Conservation (phyloP, 164 flowering plant genomes). For the Magnolia officinalis region DNA sequence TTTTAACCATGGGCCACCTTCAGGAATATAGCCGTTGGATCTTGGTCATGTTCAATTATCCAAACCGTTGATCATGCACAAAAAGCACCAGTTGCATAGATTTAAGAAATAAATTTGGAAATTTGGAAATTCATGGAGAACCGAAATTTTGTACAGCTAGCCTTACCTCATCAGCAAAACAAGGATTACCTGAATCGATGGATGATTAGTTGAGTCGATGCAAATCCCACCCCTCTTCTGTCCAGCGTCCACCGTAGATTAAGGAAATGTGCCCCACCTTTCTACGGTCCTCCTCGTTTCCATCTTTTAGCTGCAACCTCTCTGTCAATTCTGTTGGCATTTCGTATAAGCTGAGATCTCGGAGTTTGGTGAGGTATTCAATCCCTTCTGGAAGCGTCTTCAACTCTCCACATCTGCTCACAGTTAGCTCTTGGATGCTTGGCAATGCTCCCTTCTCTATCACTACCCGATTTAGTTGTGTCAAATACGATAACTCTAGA, state of each 20-base stretch:
- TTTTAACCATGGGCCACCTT: too few species aligned
- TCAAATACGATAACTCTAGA: background rate
- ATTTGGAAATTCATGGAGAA: too few species aligned
- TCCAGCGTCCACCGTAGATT: background rate
- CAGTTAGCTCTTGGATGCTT: background rate
- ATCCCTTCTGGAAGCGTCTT: slow-evolving; percentile 3
- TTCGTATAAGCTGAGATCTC: background rate
- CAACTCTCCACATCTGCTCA: background rate
- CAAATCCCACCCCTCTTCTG: background rate
- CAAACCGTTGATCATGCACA: too few species aligned
- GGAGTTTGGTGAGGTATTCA: background rate
- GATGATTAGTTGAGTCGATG: too few species aligned
- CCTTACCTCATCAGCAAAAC: too few species aligned
- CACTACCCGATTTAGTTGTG: background rate
- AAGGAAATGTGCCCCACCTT: background rate
- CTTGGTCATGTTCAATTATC: too few species aligned
- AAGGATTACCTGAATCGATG: too few species aligned
- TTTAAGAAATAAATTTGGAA: too few species aligned
- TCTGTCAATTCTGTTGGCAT: background rate
- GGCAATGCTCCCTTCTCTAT: slow-evolving; percentile 8
- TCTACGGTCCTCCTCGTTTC: background rate
- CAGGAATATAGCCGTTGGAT: too few species aligned
- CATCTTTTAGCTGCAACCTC: background rate
- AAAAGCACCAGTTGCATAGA: too few species aligned
- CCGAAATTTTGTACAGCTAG: too few species aligned